These are phyloP conservation scores for Lagenaria siceraria DNA, from an alignment of 306 rosid species.

Conservation along the genomic window DNA sequence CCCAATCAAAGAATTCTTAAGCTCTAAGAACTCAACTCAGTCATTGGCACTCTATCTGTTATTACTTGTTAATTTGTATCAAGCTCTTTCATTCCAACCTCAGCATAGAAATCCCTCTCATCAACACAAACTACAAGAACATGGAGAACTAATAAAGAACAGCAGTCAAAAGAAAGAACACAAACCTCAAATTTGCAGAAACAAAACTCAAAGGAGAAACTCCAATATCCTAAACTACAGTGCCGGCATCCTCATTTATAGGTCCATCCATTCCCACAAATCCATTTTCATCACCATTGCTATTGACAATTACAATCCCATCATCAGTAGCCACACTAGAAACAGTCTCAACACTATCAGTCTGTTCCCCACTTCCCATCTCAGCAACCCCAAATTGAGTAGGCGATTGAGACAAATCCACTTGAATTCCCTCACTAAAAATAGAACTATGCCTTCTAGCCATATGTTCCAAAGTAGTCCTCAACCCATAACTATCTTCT, in stretches of 20 bases:
- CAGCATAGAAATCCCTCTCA: background rate
- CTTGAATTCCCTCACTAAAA: background rate
- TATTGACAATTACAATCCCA: background rate
- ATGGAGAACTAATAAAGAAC: background rate
- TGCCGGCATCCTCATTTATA: conserved; percentile 8
- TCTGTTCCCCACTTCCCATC: background rate
- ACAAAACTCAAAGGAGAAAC: conserved; percentile 6
- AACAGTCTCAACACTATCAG: conserved; percentile 9
- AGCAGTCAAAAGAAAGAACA: background rate
- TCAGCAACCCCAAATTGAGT: conserved; percentile 9
- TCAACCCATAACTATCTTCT: conserved; percentile 41
- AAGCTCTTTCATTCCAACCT: background rate
- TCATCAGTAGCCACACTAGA: conserved; percentile 9
- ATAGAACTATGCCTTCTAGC: conserved; percentile 34
- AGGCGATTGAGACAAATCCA: background rate
- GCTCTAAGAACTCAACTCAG: background rate
- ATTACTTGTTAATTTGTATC: background rate
- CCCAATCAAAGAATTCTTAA: background rate
- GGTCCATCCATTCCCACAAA: background rate
- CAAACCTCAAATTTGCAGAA: conserved; percentile 10
- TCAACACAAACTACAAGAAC: background rate
- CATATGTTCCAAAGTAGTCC: conserved; percentile 48
- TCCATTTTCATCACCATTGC: conserved; percentile 7
- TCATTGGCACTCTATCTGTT: background rate
- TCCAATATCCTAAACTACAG: conserved; percentile 7